Evolutionary conservation across 768 basidiomycete genomes (phyloP), one percentile per base, ranked within the genome.

Genomic region (Boletellus ananiceps): DNA sequence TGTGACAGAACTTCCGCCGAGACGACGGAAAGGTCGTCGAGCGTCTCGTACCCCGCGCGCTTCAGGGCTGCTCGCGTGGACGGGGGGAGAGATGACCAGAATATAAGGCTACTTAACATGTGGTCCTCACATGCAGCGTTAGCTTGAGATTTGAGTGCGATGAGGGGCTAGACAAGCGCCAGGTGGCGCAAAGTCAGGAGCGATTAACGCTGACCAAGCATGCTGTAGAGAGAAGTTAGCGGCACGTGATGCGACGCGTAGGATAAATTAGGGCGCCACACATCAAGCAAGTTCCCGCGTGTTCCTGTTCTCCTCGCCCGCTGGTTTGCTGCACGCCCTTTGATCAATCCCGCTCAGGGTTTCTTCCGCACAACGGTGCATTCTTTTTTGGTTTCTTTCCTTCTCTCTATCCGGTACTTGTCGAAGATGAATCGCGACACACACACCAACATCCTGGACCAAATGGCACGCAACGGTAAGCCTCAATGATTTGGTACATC

Each of bases 41-140:
- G 57, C 7, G 75, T 80, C 58, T 80, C 75, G 57, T 83, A 86
- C 6, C 84, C 84, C 34, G 76, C 74, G 34, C 68, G 70, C 39
- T 69, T 69, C 31, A 86, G 68, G 4, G 73, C 73, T 14, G 70
- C 66, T 29, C 80, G 70, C 2, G 73, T 71, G 19, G 75, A 67
- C 8, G 68, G 63, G 3, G 81, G 72, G 13, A 83, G 70, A 8
- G 62, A 50, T 66, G 68, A 46, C 77, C 65, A 40, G 75, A 79
- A 44, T 74, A 73, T 62, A 3, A 76, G 71, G 39, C 75, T 74
- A 16, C 62, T 69, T 27, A 73, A 70, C 73, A 77, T 55, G 49
- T 11, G 36, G 25, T 25, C 47, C 36, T 25, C 46, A 32, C 23
- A 31, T 25, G 33, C 23, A 25, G 35, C 37, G 41, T 36, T n/a